phyloP scores from a whole-genome alignment of 2,329 filamentous ascomycete species.

The Teratosphaeria epicoccoides region DNA sequence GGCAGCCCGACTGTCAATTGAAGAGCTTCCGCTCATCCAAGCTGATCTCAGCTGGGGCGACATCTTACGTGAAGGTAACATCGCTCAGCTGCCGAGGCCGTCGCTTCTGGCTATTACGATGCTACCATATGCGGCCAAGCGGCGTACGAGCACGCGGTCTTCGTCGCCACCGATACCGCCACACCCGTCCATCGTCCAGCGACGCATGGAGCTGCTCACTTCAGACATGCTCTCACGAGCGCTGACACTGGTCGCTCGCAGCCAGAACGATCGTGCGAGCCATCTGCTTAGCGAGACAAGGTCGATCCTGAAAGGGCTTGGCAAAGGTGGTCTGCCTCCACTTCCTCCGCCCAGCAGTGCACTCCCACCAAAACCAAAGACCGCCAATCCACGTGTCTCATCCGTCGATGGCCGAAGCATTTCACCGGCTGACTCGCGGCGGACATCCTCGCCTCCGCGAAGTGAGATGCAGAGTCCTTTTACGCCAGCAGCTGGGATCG shows the following conservation, averaged over 20 bases:
- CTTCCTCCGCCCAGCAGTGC: constrained; percentile 49
- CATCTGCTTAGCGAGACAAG: constrained; percentile 87
- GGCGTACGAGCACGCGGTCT: constrained; percentile 26
- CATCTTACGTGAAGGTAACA: constrained; percentile 75
- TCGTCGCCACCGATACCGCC: constrained; percentile 76
- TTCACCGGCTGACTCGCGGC: neutral
- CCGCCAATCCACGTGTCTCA: constrained; percentile 8
- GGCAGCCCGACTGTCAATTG: constrained; percentile 70
- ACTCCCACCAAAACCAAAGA: constrained; percentile 27
- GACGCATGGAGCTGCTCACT: constrained; percentile 92
- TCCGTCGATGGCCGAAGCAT: constrained; percentile 8
- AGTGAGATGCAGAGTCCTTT: constrained; percentile 36
- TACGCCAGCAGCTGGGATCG: constrained; percentile 62
- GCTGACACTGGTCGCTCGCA: constrained; percentile 77
- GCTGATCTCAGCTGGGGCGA: constrained; percentile 91
- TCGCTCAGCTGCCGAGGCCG: constrained; percentile 76
- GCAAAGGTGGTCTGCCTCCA: constrained; percentile 86
- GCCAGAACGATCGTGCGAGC: constrained; percentile 86
- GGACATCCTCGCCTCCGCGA: constrained; percentile 24
- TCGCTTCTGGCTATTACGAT: constrained; percentile 92
- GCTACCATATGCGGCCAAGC: constrained; percentile 51
- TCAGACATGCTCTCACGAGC: constrained; percentile 96
- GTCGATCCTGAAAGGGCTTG: constrained; percentile 88
- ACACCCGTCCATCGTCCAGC: constrained; percentile 87
- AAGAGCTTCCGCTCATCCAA: constrained; percentile 90